phyloP scores from a whole-genome alignment of 257 asterid genomes.

The Nicotiana obtusifolia region DNA sequence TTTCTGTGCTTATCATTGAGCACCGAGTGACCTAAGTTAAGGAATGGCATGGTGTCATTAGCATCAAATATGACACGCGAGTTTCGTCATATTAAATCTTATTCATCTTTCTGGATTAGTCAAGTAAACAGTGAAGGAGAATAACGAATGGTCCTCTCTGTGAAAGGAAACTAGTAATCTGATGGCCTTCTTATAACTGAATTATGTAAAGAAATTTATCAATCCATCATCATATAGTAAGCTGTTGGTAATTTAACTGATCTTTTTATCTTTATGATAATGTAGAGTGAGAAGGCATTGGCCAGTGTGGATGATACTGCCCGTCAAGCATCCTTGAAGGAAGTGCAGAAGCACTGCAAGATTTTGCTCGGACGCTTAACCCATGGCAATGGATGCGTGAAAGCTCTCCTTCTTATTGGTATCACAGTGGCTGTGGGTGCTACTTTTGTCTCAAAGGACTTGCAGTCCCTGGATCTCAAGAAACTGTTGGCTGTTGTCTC shows the following conservation, averaged over 20 bases:
- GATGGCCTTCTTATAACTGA: neutral
- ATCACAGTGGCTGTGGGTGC: slow-evolving; percentile 47
- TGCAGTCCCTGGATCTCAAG: slow-evolving; percentile 23
- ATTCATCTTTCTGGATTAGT: neutral
- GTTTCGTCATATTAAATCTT: neutral
- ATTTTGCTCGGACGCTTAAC: slow-evolving; percentile 40
- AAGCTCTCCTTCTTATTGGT: slow-evolving; percentile 24
- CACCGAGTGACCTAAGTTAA: neutral
- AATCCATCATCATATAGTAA: neutral
- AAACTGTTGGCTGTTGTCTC: slow-evolving; percentile 16
- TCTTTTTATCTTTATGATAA: neutral
- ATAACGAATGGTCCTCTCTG: neutral
- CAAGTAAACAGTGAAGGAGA: neutral
- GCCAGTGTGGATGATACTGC: slow-evolving; percentile 39
- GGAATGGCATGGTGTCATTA: neutral
- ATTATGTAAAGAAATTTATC: neutral
- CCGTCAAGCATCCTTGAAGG: slow-evolving; percentile 38
- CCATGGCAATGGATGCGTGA: slow-evolving; percentile 45
- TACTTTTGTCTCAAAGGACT: slow-evolving; percentile 21
- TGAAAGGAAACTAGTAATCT: neutral
- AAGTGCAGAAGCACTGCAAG: slow-evolving; percentile 65
- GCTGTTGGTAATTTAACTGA: neutral
- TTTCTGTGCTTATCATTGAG: neutral
- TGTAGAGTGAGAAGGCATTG: slow-evolving; percentile 62
- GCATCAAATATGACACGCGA: neutral